These are phyloP conservation scores for Sarcomyxa edulis DNA, from an alignment of 768 basidiomycete genomes.

Conservation along the genomic window DNA sequence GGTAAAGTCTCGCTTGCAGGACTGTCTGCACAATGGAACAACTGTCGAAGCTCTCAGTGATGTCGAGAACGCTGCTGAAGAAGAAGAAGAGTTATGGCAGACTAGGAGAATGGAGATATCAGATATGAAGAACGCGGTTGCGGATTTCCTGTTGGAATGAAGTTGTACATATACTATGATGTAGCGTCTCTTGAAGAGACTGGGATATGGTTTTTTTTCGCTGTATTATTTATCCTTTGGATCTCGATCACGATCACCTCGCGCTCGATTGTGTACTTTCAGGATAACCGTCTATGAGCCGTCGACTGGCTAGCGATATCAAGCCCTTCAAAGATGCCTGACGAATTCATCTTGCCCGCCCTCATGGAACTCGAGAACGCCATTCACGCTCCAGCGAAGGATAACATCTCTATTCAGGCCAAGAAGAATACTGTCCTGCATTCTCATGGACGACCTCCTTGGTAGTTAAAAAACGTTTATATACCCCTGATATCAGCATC, in stretches of 20 bases:
- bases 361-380: too few species aligned
- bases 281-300: too few species aligned
- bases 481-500: not conserved
- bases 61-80: not conserved
- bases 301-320: too few species aligned
- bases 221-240: too few species aligned
- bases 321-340: conserved; percentile 9
- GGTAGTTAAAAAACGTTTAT: conserved; percentile 36
- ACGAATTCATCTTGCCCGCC: conserved; percentile 2
- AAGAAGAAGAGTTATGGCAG: conserved; percentile 23
- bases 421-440: conserved; percentile 75
- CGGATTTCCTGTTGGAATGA: conserved; percentile 34
- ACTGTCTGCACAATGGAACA: not conserved
- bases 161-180: conserved; percentile 6
- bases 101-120: conserved; percentile 19
- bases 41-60: too few species aligned
- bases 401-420: conserved; percentile 32
- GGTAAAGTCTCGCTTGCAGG: conserved; percentile 18
- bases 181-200: too few species aligned
- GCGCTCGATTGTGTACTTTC: too few species aligned
- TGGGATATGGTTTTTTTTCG: too few species aligned
- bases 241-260: too few species aligned
- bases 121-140: conserved; percentile 31
- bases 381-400: too few species aligned
- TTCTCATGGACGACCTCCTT: conserved; percentile 83